These are phyloP conservation scores for Penicillium flavigenum DNA, from an alignment of 495 filamentous ascomycete species.

Conservation along the genomic window DNA sequence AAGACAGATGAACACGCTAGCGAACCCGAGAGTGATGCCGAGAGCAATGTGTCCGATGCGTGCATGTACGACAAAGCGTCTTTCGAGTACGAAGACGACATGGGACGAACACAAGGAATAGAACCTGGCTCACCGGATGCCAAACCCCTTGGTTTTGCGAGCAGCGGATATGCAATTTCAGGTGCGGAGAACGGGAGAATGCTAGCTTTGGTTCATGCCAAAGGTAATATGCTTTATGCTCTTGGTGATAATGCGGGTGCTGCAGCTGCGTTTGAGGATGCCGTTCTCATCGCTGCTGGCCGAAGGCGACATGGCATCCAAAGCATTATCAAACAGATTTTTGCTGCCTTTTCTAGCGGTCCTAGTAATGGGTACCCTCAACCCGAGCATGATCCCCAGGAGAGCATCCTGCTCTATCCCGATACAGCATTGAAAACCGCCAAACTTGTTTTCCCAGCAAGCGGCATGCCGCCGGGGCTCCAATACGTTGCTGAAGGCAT, in stretches of 20 bases:
- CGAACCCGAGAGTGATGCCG: slow-evolving; percentile 55
- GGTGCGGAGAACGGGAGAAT: slow-evolving; percentile 92
- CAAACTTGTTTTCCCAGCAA: slow-evolving; percentile 73
- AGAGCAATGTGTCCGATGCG: slow-evolving; percentile 49
- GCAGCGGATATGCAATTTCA: slow-evolving; percentile 82
- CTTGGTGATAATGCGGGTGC: slow-evolving; percentile 81
- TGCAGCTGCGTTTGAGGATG: slow-evolving; percentile 91
- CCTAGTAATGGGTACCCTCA: slow-evolving; percentile 30
- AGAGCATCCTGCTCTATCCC: slow-evolving; percentile 77
- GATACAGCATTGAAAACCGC: slow-evolving; percentile 82
- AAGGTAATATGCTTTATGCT: slow-evolving; percentile 97
- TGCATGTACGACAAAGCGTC: slow-evolving; percentile 54
- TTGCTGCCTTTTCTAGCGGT: slow-evolving; percentile 62
- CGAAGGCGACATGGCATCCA: slow-evolving; percentile 68
- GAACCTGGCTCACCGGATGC: slow-evolving; percentile 33
- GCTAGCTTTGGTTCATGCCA: slow-evolving; percentile 88
- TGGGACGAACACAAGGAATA: slow-evolving; percentile 25
- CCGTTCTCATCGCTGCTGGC: slow-evolving; percentile 84
- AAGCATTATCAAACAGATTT: slow-evolving; percentile 77
- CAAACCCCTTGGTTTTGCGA: slow-evolving; percentile 61
- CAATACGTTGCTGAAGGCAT: slow-evolving; percentile 69
- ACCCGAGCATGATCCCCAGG: slow-evolving; percentile 35
- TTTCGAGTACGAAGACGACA: slow-evolving; percentile 59
- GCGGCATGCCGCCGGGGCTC: slow-evolving; percentile 82
- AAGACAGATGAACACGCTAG: slow-evolving; percentile 54